These are phyloP conservation scores for Dioscorea alata DNA, from an alignment of 106 monocot genomes.

Conservation along the genomic window DNA sequence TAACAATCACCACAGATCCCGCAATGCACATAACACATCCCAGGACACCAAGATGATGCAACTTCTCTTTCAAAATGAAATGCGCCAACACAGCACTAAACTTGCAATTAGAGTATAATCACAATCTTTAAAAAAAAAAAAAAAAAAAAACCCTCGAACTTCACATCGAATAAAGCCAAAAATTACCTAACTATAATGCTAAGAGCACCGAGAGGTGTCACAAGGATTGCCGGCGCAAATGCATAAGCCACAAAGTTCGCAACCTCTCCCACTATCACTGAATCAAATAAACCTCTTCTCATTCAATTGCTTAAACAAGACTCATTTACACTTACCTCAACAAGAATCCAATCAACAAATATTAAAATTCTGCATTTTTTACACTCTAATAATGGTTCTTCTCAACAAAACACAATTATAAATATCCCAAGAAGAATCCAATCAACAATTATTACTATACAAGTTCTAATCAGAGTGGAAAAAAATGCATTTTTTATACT, in stretches of 20 bases:
- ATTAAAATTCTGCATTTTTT: background rate
- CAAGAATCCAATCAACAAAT: background rate
- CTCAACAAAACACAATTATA: no score
- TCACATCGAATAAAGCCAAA: background rate
- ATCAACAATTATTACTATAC: no score
- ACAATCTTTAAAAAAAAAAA: background rate
- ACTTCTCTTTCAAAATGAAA: slow-evolving; percentile 69
- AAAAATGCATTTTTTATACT: no score
- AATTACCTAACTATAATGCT: slow-evolving; percentile 84
- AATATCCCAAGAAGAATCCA: no score
- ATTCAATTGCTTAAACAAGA: background rate
- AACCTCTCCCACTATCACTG: slow-evolving; percentile 83
- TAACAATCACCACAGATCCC: slow-evolving; percentile 67
- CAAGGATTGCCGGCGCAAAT: slow-evolving; percentile 78
- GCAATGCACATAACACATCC: slow-evolving; percentile 84
- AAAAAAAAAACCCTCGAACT: background rate
- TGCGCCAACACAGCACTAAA: slow-evolving; percentile 77
- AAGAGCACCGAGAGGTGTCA: slow-evolving; percentile 82
- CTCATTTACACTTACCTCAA: background rate
- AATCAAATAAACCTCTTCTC: background rate
- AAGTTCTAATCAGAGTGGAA: no score
- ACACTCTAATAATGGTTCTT: background rate
- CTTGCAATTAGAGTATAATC: background rate
- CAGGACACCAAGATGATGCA: slow-evolving; percentile 64
- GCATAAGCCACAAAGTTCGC: slow-evolving; percentile 89